These are phyloP conservation scores for Catenaria anguillulae DNA, from an alignment of 371 early-diverging fungal genomes.

Conservation along the genomic window DNA sequence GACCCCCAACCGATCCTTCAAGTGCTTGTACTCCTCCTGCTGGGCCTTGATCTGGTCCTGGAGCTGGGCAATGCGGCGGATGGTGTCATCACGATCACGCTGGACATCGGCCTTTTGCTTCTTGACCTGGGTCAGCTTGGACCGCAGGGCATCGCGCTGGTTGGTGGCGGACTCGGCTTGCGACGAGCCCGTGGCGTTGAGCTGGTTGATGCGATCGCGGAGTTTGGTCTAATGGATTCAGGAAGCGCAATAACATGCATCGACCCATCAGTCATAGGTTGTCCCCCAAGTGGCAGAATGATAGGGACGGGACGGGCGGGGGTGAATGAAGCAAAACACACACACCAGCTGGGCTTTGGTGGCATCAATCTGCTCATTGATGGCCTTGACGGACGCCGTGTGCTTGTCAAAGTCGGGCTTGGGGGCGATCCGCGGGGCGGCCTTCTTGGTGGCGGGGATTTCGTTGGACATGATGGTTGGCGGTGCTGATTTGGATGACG, in stretches of 20 bases:
- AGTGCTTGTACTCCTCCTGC: constrained; percentile 49
- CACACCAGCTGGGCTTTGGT: constrained; percentile 5
- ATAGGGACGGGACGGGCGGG: not conserved
- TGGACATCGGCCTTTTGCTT: constrained; percentile 37
- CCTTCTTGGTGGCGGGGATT: not conserved
- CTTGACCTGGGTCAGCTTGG: constrained; percentile 46
- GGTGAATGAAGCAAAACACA: not conserved
- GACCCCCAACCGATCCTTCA: constrained; percentile 61
- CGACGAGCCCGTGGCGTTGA: not conserved
- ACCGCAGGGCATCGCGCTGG: constrained; percentile 37
- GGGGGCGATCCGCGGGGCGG: not conserved
- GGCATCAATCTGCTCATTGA: constrained; percentile 8
- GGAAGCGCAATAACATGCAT: too few species aligned
- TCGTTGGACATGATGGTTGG: too few species aligned
- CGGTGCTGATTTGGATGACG: too few species aligned
- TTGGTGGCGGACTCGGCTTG: not conserved
- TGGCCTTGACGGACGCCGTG: constrained; percentile 6
- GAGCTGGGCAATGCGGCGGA: constrained; percentile 48
- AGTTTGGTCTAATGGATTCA: constrained; percentile 1
- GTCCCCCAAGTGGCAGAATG: too few species aligned
- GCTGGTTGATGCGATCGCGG: not conserved
- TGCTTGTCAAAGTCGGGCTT: constrained; percentile 11
- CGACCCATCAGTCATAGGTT: too few species aligned
- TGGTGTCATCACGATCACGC: constrained; percentile 34
- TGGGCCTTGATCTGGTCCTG: constrained; percentile 58